Conservation (phyloP, 768 basidiomycete genomes). For the Gelatoporia subvermispora region DNA sequence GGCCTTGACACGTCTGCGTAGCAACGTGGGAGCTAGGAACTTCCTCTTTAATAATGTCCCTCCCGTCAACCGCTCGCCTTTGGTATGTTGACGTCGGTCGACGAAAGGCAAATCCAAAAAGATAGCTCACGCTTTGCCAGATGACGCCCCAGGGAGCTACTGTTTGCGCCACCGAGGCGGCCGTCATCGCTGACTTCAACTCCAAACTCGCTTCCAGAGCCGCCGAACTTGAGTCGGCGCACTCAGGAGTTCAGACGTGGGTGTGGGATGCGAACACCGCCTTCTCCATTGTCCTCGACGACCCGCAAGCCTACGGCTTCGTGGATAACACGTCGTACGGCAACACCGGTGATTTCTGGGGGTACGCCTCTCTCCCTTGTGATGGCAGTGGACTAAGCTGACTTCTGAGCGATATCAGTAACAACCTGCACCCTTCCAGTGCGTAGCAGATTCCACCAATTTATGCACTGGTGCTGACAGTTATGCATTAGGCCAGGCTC, state of each 20-base stretch:
- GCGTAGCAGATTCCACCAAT: neutral
- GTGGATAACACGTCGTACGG: slow-evolving; percentile 48
- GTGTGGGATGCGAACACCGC: slow-evolving; percentile 46
- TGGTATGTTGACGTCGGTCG: slow-evolving; percentile 44
- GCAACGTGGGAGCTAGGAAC: slow-evolving; percentile 51
- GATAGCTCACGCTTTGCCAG: slow-evolving; percentile 21
- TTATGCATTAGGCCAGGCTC: slow-evolving; percentile 16
- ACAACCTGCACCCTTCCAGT: slow-evolving; percentile 53
- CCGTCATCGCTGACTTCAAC: slow-evolving; percentile 50
- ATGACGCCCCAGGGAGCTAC: slow-evolving; percentile 41
- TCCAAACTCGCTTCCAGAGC: slow-evolving; percentile 38
- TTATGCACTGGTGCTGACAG: neutral
- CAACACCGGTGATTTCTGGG: slow-evolving; percentile 46
- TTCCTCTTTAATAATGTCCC: slow-evolving; percentile 64
- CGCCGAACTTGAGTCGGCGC: slow-evolving; percentile 35
- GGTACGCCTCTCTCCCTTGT: slow-evolving; percentile 29
- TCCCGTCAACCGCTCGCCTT: slow-evolving; percentile 51
- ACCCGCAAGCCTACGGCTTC: slow-evolving; percentile 49
- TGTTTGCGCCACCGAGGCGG: slow-evolving; percentile 36
- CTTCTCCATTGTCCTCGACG: slow-evolving; percentile 46
- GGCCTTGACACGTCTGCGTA: slow-evolving; percentile 25
- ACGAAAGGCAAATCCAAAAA: slow-evolving; percentile 18
- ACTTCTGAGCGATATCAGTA: slow-evolving; percentile 27
- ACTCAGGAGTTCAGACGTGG: slow-evolving; percentile 45
- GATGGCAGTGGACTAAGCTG: neutral